These are phyloP conservation scores for Fusarium mangiferae DNA, from an alignment of 2,329 filamentous ascomycete genomes.

Conservation along the genomic window DNA sequence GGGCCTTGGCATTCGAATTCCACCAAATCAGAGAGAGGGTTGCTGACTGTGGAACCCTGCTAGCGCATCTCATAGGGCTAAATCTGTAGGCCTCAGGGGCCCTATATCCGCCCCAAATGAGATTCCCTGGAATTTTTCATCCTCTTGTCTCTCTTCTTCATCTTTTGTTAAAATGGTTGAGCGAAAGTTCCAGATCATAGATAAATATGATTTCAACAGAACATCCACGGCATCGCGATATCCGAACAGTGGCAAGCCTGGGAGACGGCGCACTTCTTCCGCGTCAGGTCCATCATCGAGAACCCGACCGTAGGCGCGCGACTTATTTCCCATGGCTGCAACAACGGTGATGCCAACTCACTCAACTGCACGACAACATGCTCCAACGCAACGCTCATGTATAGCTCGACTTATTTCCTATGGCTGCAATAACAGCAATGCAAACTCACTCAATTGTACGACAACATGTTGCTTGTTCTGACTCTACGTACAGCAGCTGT, in stretches of 20 bases:
- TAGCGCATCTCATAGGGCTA: neutral
- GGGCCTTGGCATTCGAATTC: neutral
- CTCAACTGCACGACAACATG: neutral
- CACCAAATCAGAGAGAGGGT: neutral
- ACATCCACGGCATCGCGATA: neutral
- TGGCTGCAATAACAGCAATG: neutral
- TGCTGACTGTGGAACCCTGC: neutral
- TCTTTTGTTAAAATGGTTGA: neutral
- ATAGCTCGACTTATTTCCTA: neutral
- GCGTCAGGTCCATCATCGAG: neutral
- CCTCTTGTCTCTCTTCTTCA: neutral
- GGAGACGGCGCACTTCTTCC: slow-evolving; percentile 4
- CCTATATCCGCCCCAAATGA: neutral
- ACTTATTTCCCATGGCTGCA: neutral
- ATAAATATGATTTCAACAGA: neutral
- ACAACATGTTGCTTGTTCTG: neutral
- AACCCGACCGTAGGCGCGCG: neutral
- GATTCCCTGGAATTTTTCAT: neutral
- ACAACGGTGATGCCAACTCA: neutral
- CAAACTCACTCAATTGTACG: neutral
- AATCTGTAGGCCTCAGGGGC: neutral
- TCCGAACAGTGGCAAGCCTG: slow-evolving; percentile 1
- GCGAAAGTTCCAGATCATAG: neutral
- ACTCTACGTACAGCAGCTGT: neutral
- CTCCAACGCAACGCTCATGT: neutral